Base-by-base conservation (phyloP, 495 filamentous ascomycete species). In the Hypoxylon rickii region DNA sequence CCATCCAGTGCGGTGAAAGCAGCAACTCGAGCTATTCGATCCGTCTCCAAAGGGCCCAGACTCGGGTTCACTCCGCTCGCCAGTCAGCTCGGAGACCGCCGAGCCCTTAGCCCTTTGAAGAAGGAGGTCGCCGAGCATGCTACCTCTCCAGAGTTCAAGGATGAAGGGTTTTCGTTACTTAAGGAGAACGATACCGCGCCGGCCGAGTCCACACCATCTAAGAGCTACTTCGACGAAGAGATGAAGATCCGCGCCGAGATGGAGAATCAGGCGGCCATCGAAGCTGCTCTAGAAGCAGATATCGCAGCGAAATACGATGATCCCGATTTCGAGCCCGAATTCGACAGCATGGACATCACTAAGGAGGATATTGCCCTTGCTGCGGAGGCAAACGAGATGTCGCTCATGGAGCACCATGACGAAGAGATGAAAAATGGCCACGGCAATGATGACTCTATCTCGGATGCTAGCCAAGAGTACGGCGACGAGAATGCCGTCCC, bases 41-140 rank as follows among this genome's bases (percentile, higher is more conserved):
- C 66, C n/a, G 56, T 66, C 12, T 49, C 61, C 3, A 65, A 57
- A 51, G 41, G 45, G 29, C 46, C 50, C 39, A 56, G 53, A 32
- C 45, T 83, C 31, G 81, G 80, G 12, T 85, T 89, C 40, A 86
- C 85, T 2, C 81, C 85, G 10, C 67, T 89, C 13, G 82, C 84
- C 16, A 66, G 76, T 6, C 80, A 86, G 51, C 67, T 90, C 5
- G 78, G 71, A 49, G 69, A 75, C 3, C 89, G 88, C 86, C 76
- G 50, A 46, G 45, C 50, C 16, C 40, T 45, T 1, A 75, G 73
- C 48, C 71, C 71, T 2, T 37, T 75, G 61, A 78, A 85, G 61
- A 21, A 36, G 17, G 22, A 15, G 21, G 47, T 40, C 3, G 29
- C 13, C 3, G 37, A 12, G 10, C 34, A 51, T 11, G 24, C 29